Base-by-base conservation (phyloP, 2,329 filamentous ascomycete genomes). In the Periconia macrospinosa region DNA sequence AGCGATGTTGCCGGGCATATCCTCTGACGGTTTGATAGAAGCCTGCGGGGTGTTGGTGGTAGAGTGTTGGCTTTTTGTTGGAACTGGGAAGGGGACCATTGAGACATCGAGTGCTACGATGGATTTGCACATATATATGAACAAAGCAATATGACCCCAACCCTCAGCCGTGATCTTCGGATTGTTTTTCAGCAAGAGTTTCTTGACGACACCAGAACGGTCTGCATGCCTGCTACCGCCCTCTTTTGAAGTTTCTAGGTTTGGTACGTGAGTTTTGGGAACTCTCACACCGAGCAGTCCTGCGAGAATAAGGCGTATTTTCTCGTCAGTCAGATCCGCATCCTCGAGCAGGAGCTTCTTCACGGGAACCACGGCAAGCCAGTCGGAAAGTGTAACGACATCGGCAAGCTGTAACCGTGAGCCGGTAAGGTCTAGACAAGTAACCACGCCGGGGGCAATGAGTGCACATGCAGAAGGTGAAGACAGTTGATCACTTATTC, bases 331-430 rank as follows among this genome's bases (percentile, higher is more conserved):
- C 37, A 99, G 76, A 6, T 91, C 90, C 55, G 91, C 93, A 68
- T 95, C 91, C 66, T 97, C 92, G 50, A 97, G 76, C 7, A 95
- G 81, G 0, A 99, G 76, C 66, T 95, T 91, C 61, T 90, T 88
- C 2, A 97, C 87, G 0, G 94, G 93, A 0, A 97, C 93, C 7
- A 99, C 86, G 6, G 94, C 93, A 41, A 99, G 81, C 80, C 93
- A 99, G 70, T 99, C 94, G 47, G 92, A 91, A 1, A 99, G 81
- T 0, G 94, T 97, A 47, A 92, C 76, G 23, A 96, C 81, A 69
- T 99, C 94, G 2, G 88, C 83, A 44, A 95, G 76, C 54, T 93
- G 89, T 76, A 99, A 82, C 70, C 87, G 87, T 59, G 94, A 95
- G 15, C 90, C 90, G 0, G 88, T 92, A 19, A 97, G 80, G 69